Evolutionary conservation across 2,329 filamentous ascomycete genomes (phyloP).

Genomic region (Beauveria scarabaeidicola): DNA sequence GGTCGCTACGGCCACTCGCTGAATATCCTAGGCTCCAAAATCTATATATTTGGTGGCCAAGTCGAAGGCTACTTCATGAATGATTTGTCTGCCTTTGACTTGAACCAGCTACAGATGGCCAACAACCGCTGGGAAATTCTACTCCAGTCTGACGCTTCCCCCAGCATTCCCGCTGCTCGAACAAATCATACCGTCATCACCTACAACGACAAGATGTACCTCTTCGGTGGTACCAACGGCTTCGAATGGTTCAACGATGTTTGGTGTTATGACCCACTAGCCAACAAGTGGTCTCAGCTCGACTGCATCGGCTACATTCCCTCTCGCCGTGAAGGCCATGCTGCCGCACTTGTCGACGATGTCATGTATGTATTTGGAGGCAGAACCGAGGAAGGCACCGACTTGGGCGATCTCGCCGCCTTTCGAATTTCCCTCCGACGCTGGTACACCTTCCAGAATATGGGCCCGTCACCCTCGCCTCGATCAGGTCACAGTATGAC

Average conservation of each 20-base stretch:
- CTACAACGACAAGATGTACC: constrained; percentile 85
- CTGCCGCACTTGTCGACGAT: constrained; percentile 86
- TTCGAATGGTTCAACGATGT: constrained; percentile 98
- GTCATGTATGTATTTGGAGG: constrained; percentile 99
- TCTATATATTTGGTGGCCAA: constrained; percentile 95
- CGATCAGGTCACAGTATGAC: constrained; percentile 98
- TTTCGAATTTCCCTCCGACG: constrained; percentile 66
- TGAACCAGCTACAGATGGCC: constrained; percentile 87
- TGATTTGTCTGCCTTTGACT: constrained; percentile 86
- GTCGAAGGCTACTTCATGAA: constrained; percentile 99
- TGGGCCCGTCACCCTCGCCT: constrained; percentile 91
- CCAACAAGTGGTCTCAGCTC: constrained; percentile 77
- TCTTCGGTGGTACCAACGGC: constrained; percentile 97
- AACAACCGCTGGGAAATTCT: constrained; percentile 92
- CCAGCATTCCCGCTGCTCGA: constrained; percentile 67
- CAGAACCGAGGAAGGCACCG: constrained; percentile 83
- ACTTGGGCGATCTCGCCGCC: constrained; percentile 87
- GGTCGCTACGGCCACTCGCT: constrained; percentile 93
- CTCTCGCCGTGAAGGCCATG: constrained; percentile 85
- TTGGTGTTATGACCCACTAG: constrained; percentile 83
- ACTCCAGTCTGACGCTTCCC: constrained; percentile 51
- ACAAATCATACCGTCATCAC: constrained; percentile 93
- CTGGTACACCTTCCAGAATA: constrained; percentile 99
- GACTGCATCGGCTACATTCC: constrained; percentile 98
- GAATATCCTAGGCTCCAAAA: constrained; percentile 93